A percentile compares a stretch with the other conserved stretches of the same genome.
These are phyloP conservation scores for Penicillium argentinense DNA, from an alignment of 495 filamentous ascomycete species.

Conservation along the genomic window DNA sequence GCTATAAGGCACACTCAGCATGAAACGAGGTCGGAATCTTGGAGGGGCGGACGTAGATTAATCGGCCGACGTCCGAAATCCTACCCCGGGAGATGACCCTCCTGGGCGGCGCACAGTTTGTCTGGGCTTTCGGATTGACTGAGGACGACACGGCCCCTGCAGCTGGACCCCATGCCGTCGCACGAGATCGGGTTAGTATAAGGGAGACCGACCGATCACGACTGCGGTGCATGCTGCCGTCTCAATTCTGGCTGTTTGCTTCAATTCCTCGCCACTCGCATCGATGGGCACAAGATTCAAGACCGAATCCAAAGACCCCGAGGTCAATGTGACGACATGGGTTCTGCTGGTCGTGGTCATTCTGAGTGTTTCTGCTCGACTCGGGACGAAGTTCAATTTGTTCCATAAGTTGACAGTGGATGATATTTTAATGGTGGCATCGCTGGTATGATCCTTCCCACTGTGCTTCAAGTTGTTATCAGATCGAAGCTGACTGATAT, in stretches of 20 bases:
- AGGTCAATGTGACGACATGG: conserved; percentile 28
- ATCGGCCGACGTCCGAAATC: background rate
- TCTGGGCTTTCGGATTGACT: too few species aligned
- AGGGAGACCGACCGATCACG: too few species aligned
- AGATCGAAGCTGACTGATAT: background rate
- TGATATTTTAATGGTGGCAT: conserved; percentile 18
- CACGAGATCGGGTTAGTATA: too few species aligned
- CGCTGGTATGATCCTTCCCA: conserved; percentile 12
- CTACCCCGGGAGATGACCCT: too few species aligned
- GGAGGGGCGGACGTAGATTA: background rate
- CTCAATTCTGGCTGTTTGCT: background rate
- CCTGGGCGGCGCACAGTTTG: too few species aligned
- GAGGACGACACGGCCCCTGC: too few species aligned
- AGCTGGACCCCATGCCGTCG: too few species aligned
- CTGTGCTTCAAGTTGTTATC: background rate
- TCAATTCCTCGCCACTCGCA: background rate
- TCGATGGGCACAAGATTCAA: conserved; percentile 8
- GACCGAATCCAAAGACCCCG: conserved; percentile 18
- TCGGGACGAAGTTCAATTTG: conserved; percentile 27
- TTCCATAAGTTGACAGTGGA: conserved; percentile 22
- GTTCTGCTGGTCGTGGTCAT: conserved; percentile 21
- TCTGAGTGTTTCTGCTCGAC: conserved; percentile 22
- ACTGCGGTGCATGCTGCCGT: too few species aligned
- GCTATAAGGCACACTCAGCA: background rate
- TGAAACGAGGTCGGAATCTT: background rate